Evolutionary conservation across 768 basidiomycete genomes (phyloP).

Genomic region (Amanita polypyramis): DNA sequence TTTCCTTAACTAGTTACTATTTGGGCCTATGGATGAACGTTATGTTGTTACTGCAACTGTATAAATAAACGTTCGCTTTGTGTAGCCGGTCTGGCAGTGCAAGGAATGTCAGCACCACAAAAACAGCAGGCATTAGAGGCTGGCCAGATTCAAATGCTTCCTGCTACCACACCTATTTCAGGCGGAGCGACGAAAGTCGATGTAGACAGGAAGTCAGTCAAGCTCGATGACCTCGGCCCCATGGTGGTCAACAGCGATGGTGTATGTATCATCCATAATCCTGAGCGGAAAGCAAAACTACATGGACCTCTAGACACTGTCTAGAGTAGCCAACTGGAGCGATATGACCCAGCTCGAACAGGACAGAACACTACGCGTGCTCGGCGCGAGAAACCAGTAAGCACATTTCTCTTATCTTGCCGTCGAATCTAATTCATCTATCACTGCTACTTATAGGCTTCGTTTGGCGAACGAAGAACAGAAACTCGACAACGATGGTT

Average conservation of each 20-base stretch:
- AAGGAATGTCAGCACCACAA: background rate
- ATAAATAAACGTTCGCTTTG: background rate
- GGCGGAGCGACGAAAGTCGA: background rate
- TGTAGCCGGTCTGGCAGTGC: background rate
- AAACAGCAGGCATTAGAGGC: background rate
- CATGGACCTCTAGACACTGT: slow-evolving; percentile 37
- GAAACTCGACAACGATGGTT: slow-evolving; percentile 11
- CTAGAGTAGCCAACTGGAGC: slow-evolving; percentile 56
- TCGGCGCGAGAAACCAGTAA: slow-evolving; percentile 43
- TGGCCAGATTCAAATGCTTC: background rate
- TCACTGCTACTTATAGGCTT: slow-evolving; percentile 13
- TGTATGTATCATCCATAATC: slow-evolving; percentile 24
- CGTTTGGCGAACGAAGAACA: slow-evolving; percentile 21
- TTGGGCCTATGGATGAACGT: background rate
- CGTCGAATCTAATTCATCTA: slow-evolving; percentile 1
- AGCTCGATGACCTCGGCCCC: slow-evolving; percentile 51
- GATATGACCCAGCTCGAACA: slow-evolving; percentile 46
- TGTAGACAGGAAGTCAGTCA: slow-evolving; percentile 22
- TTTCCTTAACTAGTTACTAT: slow-evolving; percentile 5
- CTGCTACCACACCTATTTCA: background rate
- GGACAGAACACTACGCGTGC: slow-evolving; percentile 43
- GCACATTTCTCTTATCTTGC: slow-evolving; percentile 8
- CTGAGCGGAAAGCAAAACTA: background rate
- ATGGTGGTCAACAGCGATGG: slow-evolving; percentile 63
- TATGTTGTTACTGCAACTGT: background rate